A percentile compares a stretch with the other conserved stretches of the same genome.
These are phyloP conservation scores for Solanum rostratum DNA, from an alignment of 257 asterid species.

Conservation along the genomic window DNA sequence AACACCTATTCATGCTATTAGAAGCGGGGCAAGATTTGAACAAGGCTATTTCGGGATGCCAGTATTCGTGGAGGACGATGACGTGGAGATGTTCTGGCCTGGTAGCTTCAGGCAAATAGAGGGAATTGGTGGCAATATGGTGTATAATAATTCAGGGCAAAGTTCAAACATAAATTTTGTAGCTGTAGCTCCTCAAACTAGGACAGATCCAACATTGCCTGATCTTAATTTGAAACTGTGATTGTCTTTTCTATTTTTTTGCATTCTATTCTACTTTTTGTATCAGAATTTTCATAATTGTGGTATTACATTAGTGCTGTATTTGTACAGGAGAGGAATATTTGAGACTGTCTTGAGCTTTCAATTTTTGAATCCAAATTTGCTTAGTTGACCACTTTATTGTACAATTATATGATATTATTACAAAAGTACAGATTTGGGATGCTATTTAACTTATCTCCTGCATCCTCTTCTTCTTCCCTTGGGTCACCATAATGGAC, in stretches of 20 bases:
- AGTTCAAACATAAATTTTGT: constrained; percentile 27
- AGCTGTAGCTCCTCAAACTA: constrained; percentile 28
- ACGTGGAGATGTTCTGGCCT: constrained; percentile 66
- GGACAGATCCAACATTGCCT: constrained; percentile 45
- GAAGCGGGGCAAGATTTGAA: constrained; percentile 57
- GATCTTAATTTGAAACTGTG: constrained; percentile 76
- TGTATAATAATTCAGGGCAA: constrained; percentile 24
- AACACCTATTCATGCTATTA: constrained; percentile 17
- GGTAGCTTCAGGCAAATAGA: constrained; percentile 76
- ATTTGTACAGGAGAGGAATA: not conserved
- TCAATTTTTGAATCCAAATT: not conserved
- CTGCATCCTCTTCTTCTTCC: not conserved
- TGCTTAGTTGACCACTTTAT: not conserved
- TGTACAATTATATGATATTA: not conserved
- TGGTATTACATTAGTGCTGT: not conserved
- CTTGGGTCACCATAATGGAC: not conserved
- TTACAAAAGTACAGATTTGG: not conserved
- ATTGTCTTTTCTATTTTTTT: not conserved
- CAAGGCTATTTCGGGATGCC: constrained; percentile 59
- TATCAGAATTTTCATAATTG: not conserved
- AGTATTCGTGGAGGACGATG: constrained; percentile 43
- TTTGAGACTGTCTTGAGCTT: not conserved
- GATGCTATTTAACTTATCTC: not conserved
- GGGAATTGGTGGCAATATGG: constrained; percentile 18
- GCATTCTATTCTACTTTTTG: not conserved